phyloP scores from a whole-genome alignment of 345 rosid species.

The Cardamine occulta region DNA sequence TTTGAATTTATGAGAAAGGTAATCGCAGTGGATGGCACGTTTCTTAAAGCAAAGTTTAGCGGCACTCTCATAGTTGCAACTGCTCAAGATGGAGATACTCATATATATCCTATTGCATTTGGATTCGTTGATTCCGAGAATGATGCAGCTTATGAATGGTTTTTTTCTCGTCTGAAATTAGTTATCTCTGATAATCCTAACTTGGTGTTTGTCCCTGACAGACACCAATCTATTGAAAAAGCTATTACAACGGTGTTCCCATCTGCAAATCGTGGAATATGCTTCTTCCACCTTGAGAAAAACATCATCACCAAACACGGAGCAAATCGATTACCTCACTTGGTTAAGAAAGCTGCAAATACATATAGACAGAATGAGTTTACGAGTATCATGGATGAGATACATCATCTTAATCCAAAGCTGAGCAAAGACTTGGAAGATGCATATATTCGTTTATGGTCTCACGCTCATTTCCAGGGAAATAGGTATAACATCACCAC shows the following conservation, averaged over 20 bases:
- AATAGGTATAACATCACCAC: constrained; percentile 7
- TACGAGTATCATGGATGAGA: background rate
- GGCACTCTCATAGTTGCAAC: no score
- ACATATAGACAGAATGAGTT: background rate
- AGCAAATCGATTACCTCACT: background rate
- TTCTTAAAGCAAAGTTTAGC: no score
- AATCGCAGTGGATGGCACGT: no score
- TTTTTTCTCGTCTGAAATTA: background rate
- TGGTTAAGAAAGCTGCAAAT: background rate
- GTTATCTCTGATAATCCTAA: background rate
- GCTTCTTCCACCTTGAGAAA: constrained; percentile 6
- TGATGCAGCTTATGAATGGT: no score
- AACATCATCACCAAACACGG: background rate
- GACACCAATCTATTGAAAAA: background rate
- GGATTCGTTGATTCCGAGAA: no score
- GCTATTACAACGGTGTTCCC: background rate
- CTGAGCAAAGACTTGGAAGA: background rate
- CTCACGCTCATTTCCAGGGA: background rate
- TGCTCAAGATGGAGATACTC: no score
- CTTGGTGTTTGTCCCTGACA: background rate
- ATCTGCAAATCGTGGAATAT: background rate
- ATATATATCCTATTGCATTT: no score
- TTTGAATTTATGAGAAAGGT: no score
- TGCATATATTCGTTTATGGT: background rate
- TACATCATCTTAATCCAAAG: background rate